Percentiles rank a stretch among this genome's conserved stretches.
Evolutionary conservation across 768 basidiomycete species (phyloP).

Genomic region (Rhizopogon vulgaris): DNA sequence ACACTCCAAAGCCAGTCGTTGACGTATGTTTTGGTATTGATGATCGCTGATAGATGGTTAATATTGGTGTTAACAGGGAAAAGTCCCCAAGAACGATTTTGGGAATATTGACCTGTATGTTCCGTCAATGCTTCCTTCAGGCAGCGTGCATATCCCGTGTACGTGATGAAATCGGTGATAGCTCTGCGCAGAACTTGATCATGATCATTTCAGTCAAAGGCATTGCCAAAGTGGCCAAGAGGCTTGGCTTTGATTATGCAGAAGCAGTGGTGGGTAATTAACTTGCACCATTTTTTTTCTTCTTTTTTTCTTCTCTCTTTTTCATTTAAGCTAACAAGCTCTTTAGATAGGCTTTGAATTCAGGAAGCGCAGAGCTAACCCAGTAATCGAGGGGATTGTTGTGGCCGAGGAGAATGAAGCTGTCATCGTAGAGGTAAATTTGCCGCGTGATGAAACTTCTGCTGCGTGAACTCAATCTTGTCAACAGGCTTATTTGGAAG

Average conservation of each 20-base stretch:
- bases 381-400: conserved; percentile 81
- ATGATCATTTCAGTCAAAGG: conserved; percentile 58
- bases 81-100: conserved; percentile 91
- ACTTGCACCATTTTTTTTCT: conserved; percentile 9
- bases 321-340: conserved; percentile 1
- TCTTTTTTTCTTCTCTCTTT: no score
- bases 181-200: conserved; percentile 8
- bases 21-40: conserved; percentile 44
- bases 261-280: conserved; percentile 82
- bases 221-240: conserved; percentile 80
- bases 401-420: conserved; percentile 76
- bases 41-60: conserved; percentile 4
- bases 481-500: conserved; percentile 76
- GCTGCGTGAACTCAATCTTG: conserved; percentile 2
- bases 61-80: conserved; percentile 50
- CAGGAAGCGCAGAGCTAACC: conserved; percentile 83
- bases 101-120: conserved; percentile 97
- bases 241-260: conserved; percentile 83
- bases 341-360: conserved; percentile 92
- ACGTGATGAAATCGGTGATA: conserved; percentile 28
- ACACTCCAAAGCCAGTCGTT: conserved; percentile 71
- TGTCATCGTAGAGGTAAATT: conserved; percentile 61
- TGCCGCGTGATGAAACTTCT: conserved; percentile 12
- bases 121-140: conserved; percentile 87
- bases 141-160: conserved; percentile 90